Evolutionary conservation across 495 filamentous ascomycete species (phyloP).

Genomic region (Neurospora discreta): DNA sequence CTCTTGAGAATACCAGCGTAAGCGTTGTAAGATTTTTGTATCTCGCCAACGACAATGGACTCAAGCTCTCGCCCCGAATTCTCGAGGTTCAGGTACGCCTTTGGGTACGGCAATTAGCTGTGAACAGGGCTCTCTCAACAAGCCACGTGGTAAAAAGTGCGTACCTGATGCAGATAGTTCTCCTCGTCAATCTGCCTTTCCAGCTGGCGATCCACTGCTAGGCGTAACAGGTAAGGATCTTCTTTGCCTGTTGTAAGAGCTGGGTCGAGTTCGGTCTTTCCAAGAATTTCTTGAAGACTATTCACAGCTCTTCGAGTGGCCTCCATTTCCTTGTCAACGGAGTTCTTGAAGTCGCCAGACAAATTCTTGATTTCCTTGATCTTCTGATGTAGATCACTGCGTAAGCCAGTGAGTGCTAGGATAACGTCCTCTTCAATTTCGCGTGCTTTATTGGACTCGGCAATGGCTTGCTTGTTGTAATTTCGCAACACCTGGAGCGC

Average conservation of each 20-base stretch:
- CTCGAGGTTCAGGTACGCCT: slow-evolving; percentile 94
- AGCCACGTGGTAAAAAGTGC: slow-evolving; percentile 15
- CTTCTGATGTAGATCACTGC: slow-evolving; percentile 85
- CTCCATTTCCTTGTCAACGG: slow-evolving; percentile 71
- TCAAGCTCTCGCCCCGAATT: slow-evolving; percentile 89
- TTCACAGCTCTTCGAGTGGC: slow-evolving; percentile 58
- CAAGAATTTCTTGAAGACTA: slow-evolving; percentile 68
- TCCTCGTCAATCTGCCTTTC: slow-evolving; percentile 93
- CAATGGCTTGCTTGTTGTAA: slow-evolving; percentile 72
- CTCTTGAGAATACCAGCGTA: slow-evolving; percentile 81
- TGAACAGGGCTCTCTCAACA: background rate
- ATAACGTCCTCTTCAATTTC: slow-evolving; percentile 90
- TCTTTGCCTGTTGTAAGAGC: slow-evolving; percentile 66
- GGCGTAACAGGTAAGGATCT: slow-evolving; percentile 78
- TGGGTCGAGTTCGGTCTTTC: slow-evolving; percentile 64
- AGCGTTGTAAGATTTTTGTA: slow-evolving; percentile 92
- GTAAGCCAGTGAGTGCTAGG: slow-evolving; percentile 67
- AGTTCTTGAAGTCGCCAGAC: slow-evolving; percentile 88
- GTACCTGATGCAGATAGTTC: slow-evolving; percentile 87
- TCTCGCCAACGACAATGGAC: slow-evolving; percentile 89
- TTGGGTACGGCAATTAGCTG: background rate
- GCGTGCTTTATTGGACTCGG: slow-evolving; percentile 76
- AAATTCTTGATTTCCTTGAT: slow-evolving; percentile 95
- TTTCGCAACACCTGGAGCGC: slow-evolving; percentile 68
- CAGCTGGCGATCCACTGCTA: slow-evolving; percentile 77